A percentile compares a stretch with the other conserved stretches of the same genome.
Evolutionary conservation across 495 filamentous ascomycete genomes (phyloP).

Genomic region (Penicillium silybi): DNA sequence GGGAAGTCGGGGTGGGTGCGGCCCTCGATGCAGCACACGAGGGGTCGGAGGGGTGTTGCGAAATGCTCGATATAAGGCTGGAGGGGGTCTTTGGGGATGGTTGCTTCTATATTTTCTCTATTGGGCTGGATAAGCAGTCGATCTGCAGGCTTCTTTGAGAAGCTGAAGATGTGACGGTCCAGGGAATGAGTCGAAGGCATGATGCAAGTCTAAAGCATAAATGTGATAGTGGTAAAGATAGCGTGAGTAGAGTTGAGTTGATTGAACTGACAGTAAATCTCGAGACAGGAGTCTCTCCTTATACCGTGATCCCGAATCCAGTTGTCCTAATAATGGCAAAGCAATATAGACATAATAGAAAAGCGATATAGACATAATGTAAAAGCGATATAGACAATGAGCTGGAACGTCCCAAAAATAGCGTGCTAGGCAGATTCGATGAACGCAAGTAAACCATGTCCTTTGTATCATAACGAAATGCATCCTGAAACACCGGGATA

Average conservation of each 20-base stretch:
- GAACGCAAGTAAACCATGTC: neutral
- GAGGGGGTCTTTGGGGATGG: conserved; percentile 10
- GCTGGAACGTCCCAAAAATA: conserved; percentile 15
- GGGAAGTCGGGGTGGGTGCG: conserved; percentile 64
- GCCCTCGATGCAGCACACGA: conserved; percentile 51
- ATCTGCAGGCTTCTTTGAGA: too few species aligned
- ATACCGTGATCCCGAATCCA: conserved; percentile 1
- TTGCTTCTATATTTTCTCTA: neutral
- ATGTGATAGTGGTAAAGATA: neutral
- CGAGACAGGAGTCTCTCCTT: neutral
- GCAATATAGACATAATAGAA: too few species aligned
- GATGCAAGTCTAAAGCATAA: neutral
- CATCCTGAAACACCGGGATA: neutral
- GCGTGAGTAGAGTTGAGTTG: neutral
- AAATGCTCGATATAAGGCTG: conserved; percentile 27
- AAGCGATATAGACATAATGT: too few species aligned
- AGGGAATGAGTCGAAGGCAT: conserved; percentile 4
- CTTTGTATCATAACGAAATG: neutral
- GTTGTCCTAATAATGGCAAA: conserved; percentile 3
- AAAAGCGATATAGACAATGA: conserved; percentile 8
- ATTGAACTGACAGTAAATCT: neutral
- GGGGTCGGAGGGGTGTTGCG: conserved; percentile 29
- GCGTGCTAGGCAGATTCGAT: neutral
- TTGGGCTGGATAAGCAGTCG: conserved; percentile 4
- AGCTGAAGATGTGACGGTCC: neutral